phyloP scores from a whole-genome alignment of 2,329 filamentous ascomycete genomes.

The Apiospora marii region DNA sequence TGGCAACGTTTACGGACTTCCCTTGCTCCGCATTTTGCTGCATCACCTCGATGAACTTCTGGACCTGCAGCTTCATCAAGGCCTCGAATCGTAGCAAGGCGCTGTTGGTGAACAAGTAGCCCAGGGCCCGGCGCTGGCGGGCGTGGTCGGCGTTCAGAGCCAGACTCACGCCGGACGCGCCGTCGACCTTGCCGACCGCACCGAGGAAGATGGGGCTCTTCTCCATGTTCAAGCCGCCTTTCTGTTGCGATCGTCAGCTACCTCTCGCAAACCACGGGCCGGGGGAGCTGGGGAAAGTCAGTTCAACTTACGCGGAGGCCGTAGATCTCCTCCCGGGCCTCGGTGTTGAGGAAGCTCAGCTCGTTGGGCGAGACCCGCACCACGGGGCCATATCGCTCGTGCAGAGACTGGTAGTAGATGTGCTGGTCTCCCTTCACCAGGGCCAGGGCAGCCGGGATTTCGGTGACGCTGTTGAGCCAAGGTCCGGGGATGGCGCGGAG shows the following conservation, averaged over 20 bases:
- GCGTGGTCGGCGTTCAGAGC: slow-evolving; percentile 34
- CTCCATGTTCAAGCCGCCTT: slow-evolving; percentile 36
- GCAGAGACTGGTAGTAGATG: slow-evolving; percentile 35
- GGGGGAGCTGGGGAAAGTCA: no score
- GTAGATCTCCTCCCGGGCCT: slow-evolving; percentile 42
- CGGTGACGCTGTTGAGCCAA: slow-evolving; percentile 35
- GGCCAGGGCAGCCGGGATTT: slow-evolving; percentile 33
- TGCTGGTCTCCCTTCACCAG: slow-evolving; percentile 38
- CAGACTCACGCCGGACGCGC: slow-evolving; percentile 32
- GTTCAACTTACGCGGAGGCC: slow-evolving; percentile 34
- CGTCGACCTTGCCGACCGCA: slow-evolving; percentile 31
- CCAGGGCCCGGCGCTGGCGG: slow-evolving; percentile 38
- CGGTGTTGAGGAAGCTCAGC: slow-evolving; percentile 37
- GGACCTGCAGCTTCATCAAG: slow-evolving; percentile 35
- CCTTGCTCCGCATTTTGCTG: slow-evolving; percentile 24
- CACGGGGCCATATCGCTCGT: slow-evolving; percentile 40
- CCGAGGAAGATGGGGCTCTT: slow-evolving; percentile 39
- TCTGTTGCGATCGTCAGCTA: slow-evolving; percentile 25
- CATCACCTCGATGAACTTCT: slow-evolving; percentile 35
- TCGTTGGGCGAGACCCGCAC: slow-evolving; percentile 40
- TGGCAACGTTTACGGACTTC: slow-evolving; percentile 33
- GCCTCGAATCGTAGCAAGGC: slow-evolving; percentile 36
- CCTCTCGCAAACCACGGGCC: background rate
- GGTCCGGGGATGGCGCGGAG: slow-evolving; percentile 37
- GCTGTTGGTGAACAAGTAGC: slow-evolving; percentile 38